Evolutionary conservation across 148 eudicot genomes (phyloP), one percentile per base, ranked within the genome.

Genomic region (Amaranthus hypochondriacus): DNA sequence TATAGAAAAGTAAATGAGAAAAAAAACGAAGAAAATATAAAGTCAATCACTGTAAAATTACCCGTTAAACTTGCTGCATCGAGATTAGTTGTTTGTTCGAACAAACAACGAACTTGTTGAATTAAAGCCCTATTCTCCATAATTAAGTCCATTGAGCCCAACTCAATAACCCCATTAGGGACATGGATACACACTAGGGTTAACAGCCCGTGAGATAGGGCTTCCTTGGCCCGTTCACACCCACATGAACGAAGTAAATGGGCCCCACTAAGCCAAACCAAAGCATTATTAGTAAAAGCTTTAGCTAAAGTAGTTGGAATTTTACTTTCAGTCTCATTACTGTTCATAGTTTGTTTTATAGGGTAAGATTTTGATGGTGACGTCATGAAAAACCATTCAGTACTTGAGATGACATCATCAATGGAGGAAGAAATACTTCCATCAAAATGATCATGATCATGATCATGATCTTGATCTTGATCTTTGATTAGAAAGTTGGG

Each of bases 171-270:
- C 7, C 98, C 98, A 60, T 64, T 72, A 0, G 76, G 18, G 1
- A 80, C 79, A 0, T 97, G 98, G 39, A 93, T 63, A 21, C 82
- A 84, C 7, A 88, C 93, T 43, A 93, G 70, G 13, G 98, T 89
- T 28, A 76, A 73, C 2, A 93, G 77, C 12, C 98, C 98, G 49
- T 89, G 91, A 62, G 73, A 67, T 51, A 84, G 85, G 67, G 97
- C 97, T 65, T 91, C 95, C 68, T 82, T 82, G 14, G 87, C 91
- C 46, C 98, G 87, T 6, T 83, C 87, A n/a, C 98, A 93, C 67
- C 86, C 82, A 44, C 78, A 83, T 4, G 62, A 68, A 42, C 71
- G 49, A 4, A 93, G 91, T 2, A 77, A 83, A 3, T 78, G 73
- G 8, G 62, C 65, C 11, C 98, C 98, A 3, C 74, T 70, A 3